Evolutionary conservation across 306 rosid genomes (phyloP).

Genomic region (Vigna reflexopilosa): DNA sequence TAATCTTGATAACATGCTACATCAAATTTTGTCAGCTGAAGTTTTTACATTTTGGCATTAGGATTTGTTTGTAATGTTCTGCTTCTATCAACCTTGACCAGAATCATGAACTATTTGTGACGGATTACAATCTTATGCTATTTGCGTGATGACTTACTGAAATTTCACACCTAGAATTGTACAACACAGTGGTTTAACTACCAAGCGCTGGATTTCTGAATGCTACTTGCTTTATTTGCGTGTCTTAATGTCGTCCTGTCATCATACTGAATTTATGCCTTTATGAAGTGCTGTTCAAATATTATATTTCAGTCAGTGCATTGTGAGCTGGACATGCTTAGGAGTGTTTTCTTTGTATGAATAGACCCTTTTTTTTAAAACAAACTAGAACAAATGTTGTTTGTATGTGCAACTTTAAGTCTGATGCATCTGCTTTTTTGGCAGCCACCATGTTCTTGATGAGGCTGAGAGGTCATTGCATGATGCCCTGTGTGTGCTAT

Average conservation of each 20-base stretch:
- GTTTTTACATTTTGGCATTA: background rate
- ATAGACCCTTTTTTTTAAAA: background rate
- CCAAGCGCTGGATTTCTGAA: background rate
- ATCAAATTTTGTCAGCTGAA: background rate
- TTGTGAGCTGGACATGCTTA: conserved; percentile 12
- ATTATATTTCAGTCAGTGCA: conserved; percentile 2
- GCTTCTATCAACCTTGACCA: background rate
- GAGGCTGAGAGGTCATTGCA: conserved; percentile 99
- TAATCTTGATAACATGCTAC: conserved; percentile 15
- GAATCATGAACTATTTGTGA: background rate
- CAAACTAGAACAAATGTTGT: background rate
- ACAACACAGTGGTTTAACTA: background rate
- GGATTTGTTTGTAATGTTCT: conserved; percentile 14
- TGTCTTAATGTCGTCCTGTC: background rate
- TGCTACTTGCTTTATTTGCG: conserved; percentile 8
- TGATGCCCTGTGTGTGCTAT: conserved; percentile 96
- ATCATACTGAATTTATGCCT: conserved; percentile 20
- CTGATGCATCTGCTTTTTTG: conserved; percentile 43
- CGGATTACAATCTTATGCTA: background rate
- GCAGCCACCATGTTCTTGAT: conserved; percentile 95
- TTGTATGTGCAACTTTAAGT: background rate
- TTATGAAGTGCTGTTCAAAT: background rate
- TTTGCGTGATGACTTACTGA: background rate
- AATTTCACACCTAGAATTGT: background rate
- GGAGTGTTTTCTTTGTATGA: conserved; percentile 12